Evolutionary conservation across 805 yeast genomes (phyloP).

Genomic region (Starmerella davenportii): DNA sequence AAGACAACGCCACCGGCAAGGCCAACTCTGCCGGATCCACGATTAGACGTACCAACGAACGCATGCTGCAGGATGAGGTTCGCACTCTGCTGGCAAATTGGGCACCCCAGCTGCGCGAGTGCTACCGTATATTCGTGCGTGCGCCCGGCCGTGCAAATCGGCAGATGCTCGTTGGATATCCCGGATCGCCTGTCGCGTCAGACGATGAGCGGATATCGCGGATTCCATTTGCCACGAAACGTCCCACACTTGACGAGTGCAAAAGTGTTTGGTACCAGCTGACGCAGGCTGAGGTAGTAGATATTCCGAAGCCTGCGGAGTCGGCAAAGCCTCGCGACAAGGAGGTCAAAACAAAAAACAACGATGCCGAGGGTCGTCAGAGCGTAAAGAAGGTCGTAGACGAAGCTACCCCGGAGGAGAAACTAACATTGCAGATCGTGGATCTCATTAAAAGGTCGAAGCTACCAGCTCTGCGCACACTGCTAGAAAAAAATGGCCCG

Average conservation of each 20-base stretch:
- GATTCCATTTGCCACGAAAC: slow-evolving; percentile 76
- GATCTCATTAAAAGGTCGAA: slow-evolving; percentile 49
- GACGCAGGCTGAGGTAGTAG: slow-evolving; percentile 37
- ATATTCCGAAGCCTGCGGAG: slow-evolving; percentile 28
- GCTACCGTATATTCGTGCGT: slow-evolving; percentile 56
- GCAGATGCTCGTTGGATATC: slow-evolving; percentile 45
- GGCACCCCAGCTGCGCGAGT: slow-evolving; percentile 37
- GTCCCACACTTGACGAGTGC: slow-evolving; percentile 70
- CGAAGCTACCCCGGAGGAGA: slow-evolving; percentile 11
- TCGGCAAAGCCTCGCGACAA: background rate
- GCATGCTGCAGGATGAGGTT: slow-evolving; percentile 63
- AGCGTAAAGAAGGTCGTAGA: background rate
- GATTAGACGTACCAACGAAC: slow-evolving; percentile 77
- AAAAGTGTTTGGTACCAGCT: slow-evolving; percentile 65
- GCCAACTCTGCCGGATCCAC: slow-evolving; percentile 93
- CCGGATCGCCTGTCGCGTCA: slow-evolving; percentile 35
- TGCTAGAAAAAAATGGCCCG: slow-evolving; percentile 32
- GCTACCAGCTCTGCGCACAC: slow-evolving; percentile 53
- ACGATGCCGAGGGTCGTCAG: background rate
- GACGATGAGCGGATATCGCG: slow-evolving; percentile 45
- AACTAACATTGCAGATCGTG: slow-evolving; percentile 40
- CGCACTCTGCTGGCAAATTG: slow-evolving; percentile 47
- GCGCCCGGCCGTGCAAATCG: slow-evolving; percentile 61
- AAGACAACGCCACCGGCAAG: slow-evolving; percentile 81
- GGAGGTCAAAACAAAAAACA: background rate